Percentiles rank a stretch among this genome's conserved stretches.
These are phyloP conservation scores for Saturnispora hagleri DNA, from an alignment of 805 yeast species.

Conservation along the genomic window DNA sequence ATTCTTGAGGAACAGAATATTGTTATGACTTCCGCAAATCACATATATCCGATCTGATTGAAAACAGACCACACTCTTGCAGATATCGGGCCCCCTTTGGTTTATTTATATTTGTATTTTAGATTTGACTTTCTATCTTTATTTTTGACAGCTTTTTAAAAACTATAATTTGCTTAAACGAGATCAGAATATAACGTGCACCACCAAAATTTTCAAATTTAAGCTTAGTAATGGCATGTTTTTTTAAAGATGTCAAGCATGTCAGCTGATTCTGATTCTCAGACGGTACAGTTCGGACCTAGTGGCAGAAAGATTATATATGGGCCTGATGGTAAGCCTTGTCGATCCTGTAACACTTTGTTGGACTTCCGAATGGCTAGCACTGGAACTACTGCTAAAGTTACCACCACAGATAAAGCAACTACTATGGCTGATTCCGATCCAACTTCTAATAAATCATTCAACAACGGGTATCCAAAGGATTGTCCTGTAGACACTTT, in stretches of 20 bases:
- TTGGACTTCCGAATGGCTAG: constrained; percentile 68
- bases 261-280: constrained; percentile 4
- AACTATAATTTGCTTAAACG: not conserved
- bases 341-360: constrained; percentile 82
- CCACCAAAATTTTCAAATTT: not conserved
- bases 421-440: constrained; percentile 14
- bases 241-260: not conserved
- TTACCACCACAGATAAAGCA: constrained; percentile 9
- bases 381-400: constrained; percentile 12
- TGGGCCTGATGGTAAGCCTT: constrained; percentile 93
- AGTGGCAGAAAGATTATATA: constrained; percentile 62
- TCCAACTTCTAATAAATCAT: constrained; percentile 14
- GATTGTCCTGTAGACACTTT: constrained; percentile 85
- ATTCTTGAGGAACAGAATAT: constrained; percentile 37
- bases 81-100: not conserved
- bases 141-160: not conserved
- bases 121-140: not conserved
- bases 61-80: not conserved
- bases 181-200: not conserved
- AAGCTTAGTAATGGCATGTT: not conserved
- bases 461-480: constrained; percentile 25
- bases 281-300: constrained; percentile 40
- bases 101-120: not conserved
- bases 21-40: constrained; percentile 39
- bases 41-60: constrained; percentile 35